phyloP scores from a whole-genome alignment of 2,329 filamentous ascomycete species.

The Phyllosticta ampelicida region DNA sequence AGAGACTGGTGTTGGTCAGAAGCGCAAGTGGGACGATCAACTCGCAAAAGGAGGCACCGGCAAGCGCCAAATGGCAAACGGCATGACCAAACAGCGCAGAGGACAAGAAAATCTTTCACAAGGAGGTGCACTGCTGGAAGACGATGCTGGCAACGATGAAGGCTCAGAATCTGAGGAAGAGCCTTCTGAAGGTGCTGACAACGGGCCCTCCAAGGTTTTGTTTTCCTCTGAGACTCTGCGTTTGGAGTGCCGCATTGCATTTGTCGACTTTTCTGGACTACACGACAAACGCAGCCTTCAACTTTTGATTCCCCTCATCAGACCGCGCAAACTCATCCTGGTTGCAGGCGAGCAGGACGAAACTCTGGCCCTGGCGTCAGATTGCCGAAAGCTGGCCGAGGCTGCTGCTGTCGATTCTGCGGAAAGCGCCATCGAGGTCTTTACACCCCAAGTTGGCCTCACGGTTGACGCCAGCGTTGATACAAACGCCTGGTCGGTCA shows the following conservation, averaged over 20 bases:
- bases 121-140: slow-evolving; percentile 10
- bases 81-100: slow-evolving; percentile 50
- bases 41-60: slow-evolving; percentile 28
- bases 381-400: slow-evolving; percentile 59
- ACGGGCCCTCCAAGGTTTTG: slow-evolving; percentile 67
- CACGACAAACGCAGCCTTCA: slow-evolving; percentile 90
- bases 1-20: slow-evolving; percentile 60
- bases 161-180: slow-evolving; percentile 42
- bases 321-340: slow-evolving; percentile 90
- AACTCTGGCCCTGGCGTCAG: slow-evolving; percentile 59
- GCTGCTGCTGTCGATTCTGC: slow-evolving; percentile 35
- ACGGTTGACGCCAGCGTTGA: slow-evolving; percentile 86
- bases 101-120: slow-evolving; percentile 24
- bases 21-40: slow-evolving; percentile 81
- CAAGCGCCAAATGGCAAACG: slow-evolving; percentile 24
- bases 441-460: slow-evolving; percentile 65
- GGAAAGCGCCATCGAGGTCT: slow-evolving; percentile 53
- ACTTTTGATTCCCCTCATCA: slow-evolving; percentile 89
- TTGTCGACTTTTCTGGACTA: slow-evolving; percentile 82
- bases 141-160: slow-evolving; percentile 31
- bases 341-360: slow-evolving; percentile 71
- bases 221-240: slow-evolving; percentile 52
- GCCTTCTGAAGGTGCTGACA: slow-evolving; percentile 35
- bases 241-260: slow-evolving; percentile 67
- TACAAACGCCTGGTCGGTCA: slow-evolving; percentile 94